Base-by-base conservation (phyloP, 768 basidiomycete species). In the Lactarius psammicola region DNA sequence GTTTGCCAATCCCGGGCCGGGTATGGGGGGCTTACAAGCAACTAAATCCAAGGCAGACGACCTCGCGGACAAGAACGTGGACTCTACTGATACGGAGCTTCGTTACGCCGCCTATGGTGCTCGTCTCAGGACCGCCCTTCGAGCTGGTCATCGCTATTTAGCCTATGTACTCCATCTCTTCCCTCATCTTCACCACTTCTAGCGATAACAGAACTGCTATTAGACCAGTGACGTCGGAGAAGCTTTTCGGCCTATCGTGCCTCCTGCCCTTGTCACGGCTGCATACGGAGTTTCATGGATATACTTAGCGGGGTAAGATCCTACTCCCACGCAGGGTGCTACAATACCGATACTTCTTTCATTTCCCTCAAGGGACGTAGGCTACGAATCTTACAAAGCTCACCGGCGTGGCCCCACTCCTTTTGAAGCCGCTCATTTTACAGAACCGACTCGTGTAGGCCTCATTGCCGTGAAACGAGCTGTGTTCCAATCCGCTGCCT, bases 171-270 rank as follows among this genome's bases (percentile, higher is more conserved):
- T 82, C 2, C 13, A n/a, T 77, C 66, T 49, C 31, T 34, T 36
- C 8, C 18, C 56, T 56, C 42, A 49, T 26, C 31, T 31, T 34
- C 17, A 49, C 31, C 51, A 51, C 17, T 23, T 26, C 34, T 49
- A 7, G 64, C 66, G 68, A 70, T 67, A 73, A 75, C 69, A 67
- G 54, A 20, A 38, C 70, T 51, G 59, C 59, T 30, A 20, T 42
- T 71, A 90, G 88, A 90, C 89, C 51, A 90, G 89, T 76, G 90
- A 92, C 72, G 78, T 92, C 30, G 92, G 92, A 55, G 92, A 93
- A 76, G 88, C 90, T 1, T 92, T 93, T 74, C 80, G 92, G 11
- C 90, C 91, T 2, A 84, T 93, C 40, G 87, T 92, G 3, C 84
- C 84, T 42, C 87, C 92, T 1, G 81, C 81, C 74, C 66, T 89